phyloP scores from a whole-genome alignment of 139 green algal species.

The Desmodesmus armatus region DNA sequence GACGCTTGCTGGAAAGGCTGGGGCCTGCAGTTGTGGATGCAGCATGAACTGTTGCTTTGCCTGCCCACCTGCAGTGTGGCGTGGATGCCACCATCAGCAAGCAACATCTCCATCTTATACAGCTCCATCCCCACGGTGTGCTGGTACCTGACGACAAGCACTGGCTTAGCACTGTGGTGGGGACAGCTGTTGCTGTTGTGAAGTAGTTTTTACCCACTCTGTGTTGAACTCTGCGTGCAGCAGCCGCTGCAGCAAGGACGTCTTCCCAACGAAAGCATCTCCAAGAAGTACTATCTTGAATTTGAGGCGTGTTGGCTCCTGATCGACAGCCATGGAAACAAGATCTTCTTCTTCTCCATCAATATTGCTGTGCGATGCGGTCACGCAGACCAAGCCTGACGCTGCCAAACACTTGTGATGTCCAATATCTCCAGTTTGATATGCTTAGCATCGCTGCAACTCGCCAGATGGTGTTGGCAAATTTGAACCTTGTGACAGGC shows the following conservation, averaged over 20 bases:
- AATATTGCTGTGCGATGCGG: conserved; percentile 5
- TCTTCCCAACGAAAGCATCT: conserved; percentile 26
- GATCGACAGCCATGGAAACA: too few relatives aligned
- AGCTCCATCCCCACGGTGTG: conserved; percentile 29
- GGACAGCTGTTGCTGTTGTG: not conserved
- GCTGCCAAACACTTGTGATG: not conserved
- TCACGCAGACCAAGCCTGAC: not conserved
- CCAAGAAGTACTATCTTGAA: conserved; percentile 43
- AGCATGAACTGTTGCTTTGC: not conserved
- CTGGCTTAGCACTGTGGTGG: too few relatives aligned
- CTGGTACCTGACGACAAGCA: not conserved
- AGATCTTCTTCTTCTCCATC: not conserved
- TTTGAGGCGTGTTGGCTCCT: conserved; percentile 11
- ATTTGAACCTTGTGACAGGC: too few relatives aligned
- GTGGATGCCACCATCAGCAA: not conserved
- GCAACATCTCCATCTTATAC: conserved; percentile 3
- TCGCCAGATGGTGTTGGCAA: not conserved
- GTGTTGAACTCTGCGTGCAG: not conserved
- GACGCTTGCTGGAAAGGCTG: too few relatives aligned
- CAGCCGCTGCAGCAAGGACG: conserved; percentile 6
- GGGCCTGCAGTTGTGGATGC: not conserved
- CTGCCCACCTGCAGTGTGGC: conserved; percentile 16
- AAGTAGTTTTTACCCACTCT: not conserved
- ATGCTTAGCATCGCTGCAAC: not conserved
- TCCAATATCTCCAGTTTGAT: not conserved